A percentile compares a stretch with the other conserved stretches of the same genome.
These are phyloP conservation scores for Kregervanrija delftensis DNA, from an alignment of 805 yeast species.

Conservation along the genomic window DNA sequence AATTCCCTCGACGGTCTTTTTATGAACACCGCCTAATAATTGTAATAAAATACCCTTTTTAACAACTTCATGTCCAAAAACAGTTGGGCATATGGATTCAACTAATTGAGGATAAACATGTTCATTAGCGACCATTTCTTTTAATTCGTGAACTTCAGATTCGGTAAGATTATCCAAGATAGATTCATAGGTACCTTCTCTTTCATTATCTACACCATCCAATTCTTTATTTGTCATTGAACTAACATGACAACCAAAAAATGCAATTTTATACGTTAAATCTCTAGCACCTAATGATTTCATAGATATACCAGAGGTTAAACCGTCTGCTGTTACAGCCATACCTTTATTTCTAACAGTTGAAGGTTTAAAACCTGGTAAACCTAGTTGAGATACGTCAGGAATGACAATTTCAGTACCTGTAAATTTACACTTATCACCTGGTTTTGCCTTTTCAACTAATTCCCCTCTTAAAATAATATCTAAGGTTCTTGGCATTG, in stretches of 20 bases:
- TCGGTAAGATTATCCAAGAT: constrained; percentile 73
- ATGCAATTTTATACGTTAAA: constrained; percentile 84
- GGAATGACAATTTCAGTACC: constrained; percentile 95
- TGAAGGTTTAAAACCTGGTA: constrained; percentile 91
- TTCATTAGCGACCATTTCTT: constrained; percentile 85
- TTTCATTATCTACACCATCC: constrained; percentile 17
- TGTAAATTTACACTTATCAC: constrained; percentile 88
- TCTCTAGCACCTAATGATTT: constrained; percentile 91
- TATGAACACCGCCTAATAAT: constrained; percentile 92
- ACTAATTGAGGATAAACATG: constrained; percentile 81
- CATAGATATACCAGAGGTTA: constrained; percentile 77
- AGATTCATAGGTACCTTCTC: constrained; percentile 48
- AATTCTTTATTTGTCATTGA: constrained; percentile 40
- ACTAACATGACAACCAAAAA: constrained; percentile 83
- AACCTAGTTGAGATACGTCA: constrained; percentile 85
- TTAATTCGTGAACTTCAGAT: constrained; percentile 77
- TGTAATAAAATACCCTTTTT: constrained; percentile 89
- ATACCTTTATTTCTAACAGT: constrained; percentile 54
- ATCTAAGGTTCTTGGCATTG: constrained; percentile 96
- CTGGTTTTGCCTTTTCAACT: constrained; percentile 95
- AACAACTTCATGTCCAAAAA: constrained; percentile 90
- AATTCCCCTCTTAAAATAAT: constrained; percentile 88
- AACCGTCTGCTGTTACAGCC: constrained; percentile 52
- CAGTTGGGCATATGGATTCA: constrained; percentile 89
- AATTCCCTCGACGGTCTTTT: constrained; percentile 87